Evolutionary conservation across 345 rosid species (phyloP).

Genomic region (Populus pruinosa): DNA sequence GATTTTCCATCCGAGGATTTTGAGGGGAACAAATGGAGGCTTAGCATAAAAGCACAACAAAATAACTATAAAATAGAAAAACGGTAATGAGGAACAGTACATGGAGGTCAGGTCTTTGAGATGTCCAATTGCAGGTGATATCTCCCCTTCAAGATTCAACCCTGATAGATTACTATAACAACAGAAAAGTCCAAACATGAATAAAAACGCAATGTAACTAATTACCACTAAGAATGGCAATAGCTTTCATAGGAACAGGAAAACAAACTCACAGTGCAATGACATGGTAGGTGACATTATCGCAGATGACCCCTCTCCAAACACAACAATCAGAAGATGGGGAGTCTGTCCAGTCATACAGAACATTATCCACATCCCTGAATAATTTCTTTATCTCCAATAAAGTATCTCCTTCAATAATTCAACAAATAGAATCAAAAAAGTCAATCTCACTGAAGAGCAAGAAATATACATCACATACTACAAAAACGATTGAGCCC

Average conservation of each 20-base stretch:
- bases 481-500: not conserved
- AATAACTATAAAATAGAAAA: not conserved
- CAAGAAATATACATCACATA: too few species aligned
- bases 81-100: slow-evolving; percentile 36
- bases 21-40: not conserved
- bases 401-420: slow-evolving; percentile 54
- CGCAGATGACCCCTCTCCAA: slow-evolving; percentile 90
- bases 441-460: not conserved
- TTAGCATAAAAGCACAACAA: not conserved
- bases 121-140: slow-evolving; percentile 82
- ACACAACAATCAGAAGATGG: slow-evolving; percentile 78
- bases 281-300: slow-evolving; percentile 78
- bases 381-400: slow-evolving; percentile 94
- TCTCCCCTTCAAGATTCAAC: slow-evolving; percentile 88
- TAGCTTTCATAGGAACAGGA: not conserved
- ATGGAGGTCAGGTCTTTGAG: slow-evolving; percentile 62
- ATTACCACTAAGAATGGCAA: not conserved
- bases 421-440: not conserved
- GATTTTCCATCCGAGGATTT: not conserved
- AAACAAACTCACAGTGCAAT: slow-evolving; percentile 64
- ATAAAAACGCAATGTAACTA: not conserved
- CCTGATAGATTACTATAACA: slow-evolving; percentile 77
- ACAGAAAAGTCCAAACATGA: slow-evolving; percentile 6
- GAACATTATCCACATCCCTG: slow-evolving; percentile 82
- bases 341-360: slow-evolving; percentile 80